Evolutionary conservation across 2,329 filamentous ascomycete genomes (phyloP), one percentile per base, ranked within the genome.

Genomic region (Juglanconis juglandina): DNA sequence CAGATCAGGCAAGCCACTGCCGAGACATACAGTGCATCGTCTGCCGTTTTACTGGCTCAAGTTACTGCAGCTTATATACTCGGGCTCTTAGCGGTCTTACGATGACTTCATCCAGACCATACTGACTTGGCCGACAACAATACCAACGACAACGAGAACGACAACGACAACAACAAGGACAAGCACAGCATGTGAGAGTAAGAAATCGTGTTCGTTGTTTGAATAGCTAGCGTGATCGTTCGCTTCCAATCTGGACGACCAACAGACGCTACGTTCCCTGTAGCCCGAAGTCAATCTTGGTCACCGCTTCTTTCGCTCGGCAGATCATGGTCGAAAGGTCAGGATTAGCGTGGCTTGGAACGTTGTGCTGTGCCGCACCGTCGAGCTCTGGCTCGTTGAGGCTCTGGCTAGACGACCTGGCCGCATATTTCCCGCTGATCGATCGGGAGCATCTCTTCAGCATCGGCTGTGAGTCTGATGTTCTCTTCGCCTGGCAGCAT

Each of bases 221-320:
- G 39, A 42, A 14, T 11, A 42, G 39, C 39, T 42, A 42, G 39
- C 39, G 24, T 24, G 24, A 24, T 24, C 1, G 2, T 24, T 24
- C 24, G 24, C 24, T 24, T 24, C 24, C 24, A 2, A 24, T 24
- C 24, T 24, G 24, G 24, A 24, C 24, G 24, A 24, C 24, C 24
- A 2, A 24, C 24, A 24, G 24, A 24, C 24, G 24, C 24, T 24
- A 24, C 24, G 24, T 24, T 24, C 24, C 24, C 24, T 24, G 24
- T 24, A 24, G 24, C 24, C 24, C 11, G 17, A 47, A 47, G 14
- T 24, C 14, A 30, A 32, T 30, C 35, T 33, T 37, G 58, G 58
- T 51, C 59, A 58, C 50, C 50, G 24, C 55, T 17, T 58, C 42
- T 47, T 33, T 52, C 44, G 37, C 17, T 5, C 51, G 50, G 51